Evolutionary conservation across 2,329 filamentous ascomycete genomes (phyloP).

Genomic region (Ophiocordyceps camponoti-saundersi): DNA sequence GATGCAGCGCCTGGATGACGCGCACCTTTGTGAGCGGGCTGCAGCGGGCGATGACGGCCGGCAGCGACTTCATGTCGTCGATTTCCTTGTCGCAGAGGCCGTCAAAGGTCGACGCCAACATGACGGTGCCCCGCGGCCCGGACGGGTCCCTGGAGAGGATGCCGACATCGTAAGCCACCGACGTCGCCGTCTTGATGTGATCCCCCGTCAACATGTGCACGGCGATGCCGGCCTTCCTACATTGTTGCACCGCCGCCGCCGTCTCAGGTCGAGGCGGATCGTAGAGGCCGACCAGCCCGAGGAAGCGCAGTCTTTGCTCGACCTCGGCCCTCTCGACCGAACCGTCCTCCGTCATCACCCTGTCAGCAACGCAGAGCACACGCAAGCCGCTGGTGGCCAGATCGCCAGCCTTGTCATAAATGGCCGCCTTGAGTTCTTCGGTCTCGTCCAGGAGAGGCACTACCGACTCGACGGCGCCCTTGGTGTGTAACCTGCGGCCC

Average conservation of each 20-base stretch:
- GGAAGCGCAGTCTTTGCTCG: conserved; percentile 41
- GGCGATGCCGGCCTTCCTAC: conserved; percentile 42
- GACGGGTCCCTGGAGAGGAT: conserved; percentile 28
- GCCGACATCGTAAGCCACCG: conserved; percentile 48
- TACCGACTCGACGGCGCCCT: conserved; percentile 41
- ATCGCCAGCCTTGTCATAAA: conserved; percentile 32
- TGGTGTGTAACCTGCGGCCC: conserved; percentile 31
- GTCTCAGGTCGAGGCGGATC: conserved; percentile 56
- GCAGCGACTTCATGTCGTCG: conserved; percentile 41
- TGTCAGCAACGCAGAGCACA: conserved; percentile 48
- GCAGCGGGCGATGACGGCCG: conserved; percentile 52
- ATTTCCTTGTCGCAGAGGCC: conserved; percentile 43
- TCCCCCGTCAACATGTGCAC: conserved; percentile 58
- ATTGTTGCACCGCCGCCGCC: conserved; percentile 39
- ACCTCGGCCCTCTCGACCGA: conserved; percentile 32
- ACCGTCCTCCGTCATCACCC: conserved; percentile 21
- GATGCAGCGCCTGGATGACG: conserved; percentile 58
- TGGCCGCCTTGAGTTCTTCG: conserved; percentile 25
- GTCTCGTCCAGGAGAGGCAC: conserved; percentile 31
- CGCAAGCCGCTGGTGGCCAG: conserved; percentile 48
- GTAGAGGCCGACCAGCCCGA: conserved; percentile 57
- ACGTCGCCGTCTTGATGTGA: conserved; percentile 49
- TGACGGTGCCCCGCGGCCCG: conserved; percentile 28
- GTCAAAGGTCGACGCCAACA: conserved; percentile 48
- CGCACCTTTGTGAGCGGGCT: conserved; percentile 57